phyloP scores from a whole-genome alignment of 2,329 filamentous ascomycete species.

The Fusarium guadeloupense region DNA sequence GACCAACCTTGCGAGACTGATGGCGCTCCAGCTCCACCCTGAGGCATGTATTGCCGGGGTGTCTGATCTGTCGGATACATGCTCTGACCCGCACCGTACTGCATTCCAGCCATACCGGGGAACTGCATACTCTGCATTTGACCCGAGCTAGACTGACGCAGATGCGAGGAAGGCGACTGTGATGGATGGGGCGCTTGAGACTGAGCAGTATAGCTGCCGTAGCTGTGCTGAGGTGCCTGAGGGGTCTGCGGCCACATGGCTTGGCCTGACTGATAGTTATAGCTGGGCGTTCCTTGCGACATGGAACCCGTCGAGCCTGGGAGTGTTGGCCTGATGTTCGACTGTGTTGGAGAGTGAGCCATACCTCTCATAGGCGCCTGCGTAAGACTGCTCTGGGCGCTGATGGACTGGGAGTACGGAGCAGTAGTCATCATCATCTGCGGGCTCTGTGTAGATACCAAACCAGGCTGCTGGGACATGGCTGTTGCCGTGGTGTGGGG shows the following conservation, averaged over 20 bases:
- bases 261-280: slow-evolving; percentile 70
- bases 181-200: slow-evolving; percentile 61
- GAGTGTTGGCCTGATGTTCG: slow-evolving; percentile 72
- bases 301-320: slow-evolving; percentile 63
- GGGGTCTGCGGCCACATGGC: slow-evolving; percentile 73
- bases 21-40: slow-evolving; percentile 61
- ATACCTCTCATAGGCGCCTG: slow-evolving; percentile 78
- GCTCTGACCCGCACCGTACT: slow-evolving; percentile 64
- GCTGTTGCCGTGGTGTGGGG: slow-evolving; percentile 65
- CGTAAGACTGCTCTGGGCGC: slow-evolving; percentile 75
- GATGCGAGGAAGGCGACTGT: slow-evolving; percentile 67
- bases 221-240: slow-evolving; percentile 67
- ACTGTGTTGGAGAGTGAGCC: slow-evolving; percentile 63
- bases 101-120: slow-evolving; percentile 69
- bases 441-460: slow-evolving; percentile 69
- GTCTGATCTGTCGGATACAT: slow-evolving; percentile 72
- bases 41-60: slow-evolving; percentile 73
- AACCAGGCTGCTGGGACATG: slow-evolving; percentile 65
- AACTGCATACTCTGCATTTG: slow-evolving; percentile 71
- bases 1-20: slow-evolving; percentile 64
- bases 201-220: slow-evolving; percentile 63
- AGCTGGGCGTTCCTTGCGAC: slow-evolving; percentile 62
- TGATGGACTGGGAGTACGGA: slow-evolving; percentile 75
- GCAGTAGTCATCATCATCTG: slow-evolving; percentile 73
- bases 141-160: slow-evolving; percentile 65